Evolutionary conservation across 2,329 filamentous ascomycete species (phyloP), one percentile per base, ranked within the genome.

Genomic region (Fusarium sp.): DNA sequence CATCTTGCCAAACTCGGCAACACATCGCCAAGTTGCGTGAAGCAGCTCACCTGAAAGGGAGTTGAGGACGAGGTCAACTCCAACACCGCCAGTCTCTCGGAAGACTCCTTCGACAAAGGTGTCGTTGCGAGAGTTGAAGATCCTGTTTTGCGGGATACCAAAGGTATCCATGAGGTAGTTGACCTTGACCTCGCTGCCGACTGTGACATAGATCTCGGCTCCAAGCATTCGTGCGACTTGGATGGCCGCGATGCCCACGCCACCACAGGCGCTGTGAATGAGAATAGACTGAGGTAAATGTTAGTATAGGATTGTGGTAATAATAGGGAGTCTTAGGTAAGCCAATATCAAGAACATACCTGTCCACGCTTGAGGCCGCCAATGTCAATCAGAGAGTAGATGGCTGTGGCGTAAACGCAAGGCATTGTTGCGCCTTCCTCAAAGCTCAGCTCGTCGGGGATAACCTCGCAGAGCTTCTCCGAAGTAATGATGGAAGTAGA

Each of bases 1-100:
- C 78, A 89, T 84, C 4, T 76, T 80, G 0, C 85, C 86, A 56
- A 83, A 85, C 6, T 80, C 74, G 1, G 86, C 85, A 4, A 89
- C 78, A 54, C 85, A 87, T 1, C 81, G 69, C 85, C 84, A 88
- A 0, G 83, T 82, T 4, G 82, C 81, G 20, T 84, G 83, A 0
- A 88, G 76, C 0, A 83, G 69, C 16, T 86, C 83, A 0, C 84
- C 84, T 0, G 84, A 80, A 0, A 86, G 75, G 1, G 83, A 82
- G 73, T 85, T 86, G 6, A 87, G 77, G 0, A 85, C 83, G 0
- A 84, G 59, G 47, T 85, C 81, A 13, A 84, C 82, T 25, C 84
- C 82, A 4, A 66, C 62, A 10, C 79, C 71, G 10, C 70, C 58
- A 1, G 81, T 84, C 5, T 71, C 73, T 1, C 60, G 29, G 61